Conservation (phyloP, 306 rosid species). For the Datisca glomerata region DNA sequence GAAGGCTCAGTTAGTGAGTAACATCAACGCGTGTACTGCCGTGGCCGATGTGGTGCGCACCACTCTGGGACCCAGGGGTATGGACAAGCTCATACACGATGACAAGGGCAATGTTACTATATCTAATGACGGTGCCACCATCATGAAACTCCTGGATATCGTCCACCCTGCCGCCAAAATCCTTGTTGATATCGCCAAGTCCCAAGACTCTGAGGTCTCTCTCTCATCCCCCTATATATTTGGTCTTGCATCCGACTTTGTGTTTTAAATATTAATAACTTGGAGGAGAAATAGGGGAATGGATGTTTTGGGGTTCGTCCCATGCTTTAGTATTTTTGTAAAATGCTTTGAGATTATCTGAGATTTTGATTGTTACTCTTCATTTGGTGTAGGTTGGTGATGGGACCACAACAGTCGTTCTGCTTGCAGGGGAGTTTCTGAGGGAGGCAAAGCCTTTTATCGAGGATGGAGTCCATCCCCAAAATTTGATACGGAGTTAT, state of each 20-base stretch:
- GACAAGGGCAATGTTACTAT: constrained; percentile 87
- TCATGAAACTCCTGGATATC: constrained; percentile 90
- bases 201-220: constrained; percentile 92
- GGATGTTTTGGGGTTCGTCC: neutral
- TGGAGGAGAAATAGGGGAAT: too few species aligned
- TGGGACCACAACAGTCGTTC: constrained; percentile 96
- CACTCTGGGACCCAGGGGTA: constrained; percentile 91
- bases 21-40: constrained; percentile 91
- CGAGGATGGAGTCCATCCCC: constrained; percentile 95
- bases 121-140: constrained; percentile 95
- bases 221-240: too few species aligned
- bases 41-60: constrained; percentile 89
- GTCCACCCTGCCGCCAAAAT: constrained; percentile 97
- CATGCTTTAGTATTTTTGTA: neutral
- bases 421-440: constrained; percentile 89
- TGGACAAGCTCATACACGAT: constrained; percentile 96
- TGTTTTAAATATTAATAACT: too few species aligned
- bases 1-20: constrained; percentile 83
- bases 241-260: too few species aligned
- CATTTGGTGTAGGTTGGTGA: constrained; percentile 98
- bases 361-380: neutral
- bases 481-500: constrained; percentile 79
- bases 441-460: constrained; percentile 95
- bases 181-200: constrained; percentile 89
- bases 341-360: neutral